A percentile compares a stretch with the other conserved stretches of the same genome.
phyloP scores from a whole-genome alignment of 2,329 filamentous ascomycete species.

The Lanzia echinophila region DNA sequence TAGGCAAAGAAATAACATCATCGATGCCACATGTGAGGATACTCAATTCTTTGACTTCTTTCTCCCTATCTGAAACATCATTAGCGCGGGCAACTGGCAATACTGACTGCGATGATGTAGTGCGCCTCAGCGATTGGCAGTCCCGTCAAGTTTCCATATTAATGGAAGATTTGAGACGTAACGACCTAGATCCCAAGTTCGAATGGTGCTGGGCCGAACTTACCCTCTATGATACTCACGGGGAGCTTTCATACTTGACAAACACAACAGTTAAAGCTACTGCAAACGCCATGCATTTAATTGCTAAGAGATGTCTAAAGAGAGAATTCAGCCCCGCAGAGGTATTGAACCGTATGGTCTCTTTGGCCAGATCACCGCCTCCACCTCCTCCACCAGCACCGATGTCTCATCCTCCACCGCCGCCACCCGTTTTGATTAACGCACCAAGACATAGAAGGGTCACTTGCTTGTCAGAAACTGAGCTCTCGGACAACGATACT shows the following conservation, averaged over 20 bases:
- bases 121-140: constrained; percentile 20
- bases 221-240: constrained; percentile 12
- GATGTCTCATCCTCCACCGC: background rate
- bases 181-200: constrained; percentile 19
- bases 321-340: constrained; percentile 10
- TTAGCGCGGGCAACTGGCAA: no score
- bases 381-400: background rate
- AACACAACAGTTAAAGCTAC: constrained; percentile 5
- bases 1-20: constrained; percentile 11
- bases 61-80: no score
- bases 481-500: constrained; percentile 12
- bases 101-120: no score
- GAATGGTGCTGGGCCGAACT: constrained; percentile 22
- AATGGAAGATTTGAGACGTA: constrained; percentile 16
- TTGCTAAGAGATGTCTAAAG: constrained; percentile 15
- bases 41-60: no score
- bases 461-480: background rate
- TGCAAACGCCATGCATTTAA: constrained; percentile 17
- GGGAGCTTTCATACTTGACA: background rate
- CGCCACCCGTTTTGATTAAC: background rate
- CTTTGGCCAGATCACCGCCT: background rate
- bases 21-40: constrained; percentile 14
- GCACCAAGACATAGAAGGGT: background rate
- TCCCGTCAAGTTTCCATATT: constrained; percentile 16
- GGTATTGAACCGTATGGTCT: no score